A percentile compares a stretch with the other conserved stretches of the same genome.
phyloP scores from a whole-genome alignment of 768 basidiomycete species.

The Kwoniella dendrophila region DNA sequence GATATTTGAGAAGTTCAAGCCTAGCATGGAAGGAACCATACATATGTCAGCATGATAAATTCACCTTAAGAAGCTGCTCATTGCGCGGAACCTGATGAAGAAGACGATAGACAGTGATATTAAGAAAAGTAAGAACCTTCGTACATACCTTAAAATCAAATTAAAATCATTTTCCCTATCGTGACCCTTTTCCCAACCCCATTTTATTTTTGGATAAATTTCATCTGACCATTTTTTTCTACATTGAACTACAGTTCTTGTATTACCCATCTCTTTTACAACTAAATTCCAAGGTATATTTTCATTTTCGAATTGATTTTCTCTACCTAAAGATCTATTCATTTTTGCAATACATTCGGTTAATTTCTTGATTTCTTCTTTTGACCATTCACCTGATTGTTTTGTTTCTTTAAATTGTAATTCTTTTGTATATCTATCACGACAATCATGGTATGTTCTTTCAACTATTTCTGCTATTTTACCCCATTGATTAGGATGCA shows the following conservation, averaged over 20 bases:
- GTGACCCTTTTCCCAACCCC: constrained; percentile 2
- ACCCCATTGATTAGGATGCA: constrained; percentile 36
- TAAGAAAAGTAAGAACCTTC: neutral
- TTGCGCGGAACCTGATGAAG: neutral
- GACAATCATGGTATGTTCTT: constrained; percentile 37
- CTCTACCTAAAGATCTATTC: constrained; percentile 28
- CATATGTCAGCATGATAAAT: neutral
- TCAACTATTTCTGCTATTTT: constrained; percentile 40
- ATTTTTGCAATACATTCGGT: constrained; percentile 27
- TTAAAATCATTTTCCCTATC: constrained; percentile 8
- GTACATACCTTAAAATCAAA: neutral
- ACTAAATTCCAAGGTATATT: constrained; percentile 43
- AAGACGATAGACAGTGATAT: neutral
- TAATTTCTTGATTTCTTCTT: constrained; percentile 27
- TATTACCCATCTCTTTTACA: constrained; percentile 29
- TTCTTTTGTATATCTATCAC: constrained; percentile 37
- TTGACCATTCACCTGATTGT: constrained; percentile 30
- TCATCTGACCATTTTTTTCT: constrained; percentile 38
- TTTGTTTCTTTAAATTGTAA: constrained; percentile 12
- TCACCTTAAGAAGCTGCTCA: neutral
- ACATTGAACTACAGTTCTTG: constrained; percentile 34
- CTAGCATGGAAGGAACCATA: neutral
- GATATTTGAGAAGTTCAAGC: constrained; percentile 1
- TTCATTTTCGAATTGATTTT: constrained; percentile 23
- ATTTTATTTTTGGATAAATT: constrained; percentile 3